Percentiles rank a stretch among this genome's conserved stretches.
Evolutionary conservation across 805 yeast genomes (phyloP).

Genomic region (Komagataella pastoris): DNA sequence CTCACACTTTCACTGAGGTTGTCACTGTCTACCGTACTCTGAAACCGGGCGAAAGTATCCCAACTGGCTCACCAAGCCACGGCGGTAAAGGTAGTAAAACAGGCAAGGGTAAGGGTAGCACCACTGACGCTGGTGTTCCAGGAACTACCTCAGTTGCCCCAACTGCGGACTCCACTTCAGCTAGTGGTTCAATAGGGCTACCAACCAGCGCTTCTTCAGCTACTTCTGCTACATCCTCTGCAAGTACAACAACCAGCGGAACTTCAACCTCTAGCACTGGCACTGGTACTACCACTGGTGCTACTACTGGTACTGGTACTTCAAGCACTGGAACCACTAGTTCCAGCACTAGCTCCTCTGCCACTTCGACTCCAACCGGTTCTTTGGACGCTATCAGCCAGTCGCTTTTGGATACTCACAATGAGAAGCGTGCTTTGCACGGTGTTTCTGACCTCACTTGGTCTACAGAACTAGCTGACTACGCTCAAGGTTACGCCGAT

Average conservation of each 20-base stretch:
- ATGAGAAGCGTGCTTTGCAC: slow-evolving; percentile 40
- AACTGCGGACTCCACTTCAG: background rate
- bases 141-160: background rate
- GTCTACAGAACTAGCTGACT: slow-evolving; percentile 35
- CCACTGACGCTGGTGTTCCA: background rate
- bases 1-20: slow-evolving; percentile 1
- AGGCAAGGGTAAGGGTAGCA: background rate
- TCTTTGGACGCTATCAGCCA: slow-evolving; percentile 16
- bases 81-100: background rate
- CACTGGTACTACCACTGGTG: slow-evolving; percentile 10
- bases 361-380: slow-evolving; percentile 7
- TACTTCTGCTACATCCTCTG: slow-evolving; percentile 9
- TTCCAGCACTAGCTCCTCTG: slow-evolving; percentile 8
- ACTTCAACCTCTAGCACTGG: slow-evolving; percentile 6
- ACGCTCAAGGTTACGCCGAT: slow-evolving; percentile 46
- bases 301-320: slow-evolving; percentile 13
- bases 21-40: background rate
- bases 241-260: slow-evolving; percentile 9
- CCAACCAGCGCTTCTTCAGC: slow-evolving; percentile 7
- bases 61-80: background rate
- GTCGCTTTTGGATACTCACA: slow-evolving; percentile 49
- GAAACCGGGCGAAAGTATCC: background rate
- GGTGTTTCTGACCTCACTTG: slow-evolving; percentile 38
- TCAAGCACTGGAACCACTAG: slow-evolving; percentile 12
- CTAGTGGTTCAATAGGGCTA: background rate